A percentile compares a stretch with the other conserved stretches of the same genome.
Evolutionary conservation across 768 basidiomycete species (phyloP).

Genomic region (Trametopsis cervina): DNA sequence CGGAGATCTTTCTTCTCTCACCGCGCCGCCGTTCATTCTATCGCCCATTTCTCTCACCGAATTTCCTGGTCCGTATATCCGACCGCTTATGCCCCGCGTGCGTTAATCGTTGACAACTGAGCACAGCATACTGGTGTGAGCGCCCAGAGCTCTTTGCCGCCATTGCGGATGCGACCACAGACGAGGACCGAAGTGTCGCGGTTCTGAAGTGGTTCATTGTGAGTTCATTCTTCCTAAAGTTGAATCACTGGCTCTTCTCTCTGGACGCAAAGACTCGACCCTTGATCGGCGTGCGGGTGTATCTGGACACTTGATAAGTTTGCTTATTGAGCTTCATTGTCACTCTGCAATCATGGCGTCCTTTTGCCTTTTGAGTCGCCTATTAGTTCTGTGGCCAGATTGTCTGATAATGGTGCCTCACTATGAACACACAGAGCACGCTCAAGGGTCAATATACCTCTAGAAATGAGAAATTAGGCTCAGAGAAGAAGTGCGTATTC

Average conservation of each 20-base stretch:
- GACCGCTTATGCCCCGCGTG: background rate
- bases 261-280: background rate
- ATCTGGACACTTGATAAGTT: too few relatives aligned
- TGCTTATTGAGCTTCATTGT: too few relatives aligned
- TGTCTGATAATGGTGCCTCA: too few relatives aligned
- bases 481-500: constrained; percentile 84
- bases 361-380: too few relatives aligned
- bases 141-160: constrained; percentile 84
- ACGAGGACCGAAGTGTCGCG: constrained; percentile 66
- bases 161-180: constrained; percentile 70
- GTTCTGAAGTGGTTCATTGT: constrained; percentile 97
- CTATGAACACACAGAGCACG: constrained; percentile 66
- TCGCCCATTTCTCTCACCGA: constrained; percentile 88
- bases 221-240: too few relatives aligned
- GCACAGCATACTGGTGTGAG: constrained; percentile 92
- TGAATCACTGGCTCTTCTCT: too few relatives aligned
- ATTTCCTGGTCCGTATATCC: constrained; percentile 61
- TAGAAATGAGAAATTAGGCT: constrained; percentile 91
- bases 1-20: constrained; percentile 80
- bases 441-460: constrained; percentile 95
- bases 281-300: background rate
- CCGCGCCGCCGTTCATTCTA: constrained; percentile 87
- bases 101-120: constrained; percentile 2
- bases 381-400: too few relatives aligned
- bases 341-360: too few relatives aligned